Evolutionary conservation across 1,139 yeast genomes (phyloP), one percentile per base, ranked within the genome.

Genomic region (Fermentozyma sake): DNA sequence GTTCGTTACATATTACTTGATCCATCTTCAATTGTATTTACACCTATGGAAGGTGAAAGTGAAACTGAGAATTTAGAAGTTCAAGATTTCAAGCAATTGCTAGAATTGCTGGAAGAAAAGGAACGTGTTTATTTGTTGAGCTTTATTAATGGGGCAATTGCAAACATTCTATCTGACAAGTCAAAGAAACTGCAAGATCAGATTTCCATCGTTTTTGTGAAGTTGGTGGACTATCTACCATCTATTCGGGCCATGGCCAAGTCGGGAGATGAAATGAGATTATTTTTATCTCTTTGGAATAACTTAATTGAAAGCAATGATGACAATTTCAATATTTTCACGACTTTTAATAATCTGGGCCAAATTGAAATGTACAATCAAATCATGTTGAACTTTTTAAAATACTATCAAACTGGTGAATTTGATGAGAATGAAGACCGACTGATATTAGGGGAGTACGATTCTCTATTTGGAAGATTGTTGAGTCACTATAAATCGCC

Each of bases 1-100:
- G 32, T 71, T 2, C 47, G 57, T 3, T 73, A 64, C 36, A 42
- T 65, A 6, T 40, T 63, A 16, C 52, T 59, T 26, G 82, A 76
- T 42, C 33, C 61, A 3, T 61, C 72, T 0, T 52, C 71, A 1
- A 34, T 57, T 5, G 27, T 28, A 5, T 50, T 58, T 29, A 31
- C 29, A 7, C 29, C 41, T 2, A 34, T 29, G 8, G 39, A 37
- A 7, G 42, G 26, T n/a, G 35, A 29, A 3, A 24, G 32, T 4
- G 37, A 34, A 4, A 43, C 38, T 1, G 45, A 39, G 14, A 39
- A 39, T 18, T 40, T 28, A 1, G 56, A 52, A 24, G 41, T 43
- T 6, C 34, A 35, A 3, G 49, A 45, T 15, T 46, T 59, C 22
- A 52, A 43, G 23, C 30, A 34, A 10, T 24, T 37, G n/a, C 35